Evolutionary conservation across 2,329 filamentous ascomycete genomes (phyloP).

Genomic region (Fusarium neocosmosporiellum): DNA sequence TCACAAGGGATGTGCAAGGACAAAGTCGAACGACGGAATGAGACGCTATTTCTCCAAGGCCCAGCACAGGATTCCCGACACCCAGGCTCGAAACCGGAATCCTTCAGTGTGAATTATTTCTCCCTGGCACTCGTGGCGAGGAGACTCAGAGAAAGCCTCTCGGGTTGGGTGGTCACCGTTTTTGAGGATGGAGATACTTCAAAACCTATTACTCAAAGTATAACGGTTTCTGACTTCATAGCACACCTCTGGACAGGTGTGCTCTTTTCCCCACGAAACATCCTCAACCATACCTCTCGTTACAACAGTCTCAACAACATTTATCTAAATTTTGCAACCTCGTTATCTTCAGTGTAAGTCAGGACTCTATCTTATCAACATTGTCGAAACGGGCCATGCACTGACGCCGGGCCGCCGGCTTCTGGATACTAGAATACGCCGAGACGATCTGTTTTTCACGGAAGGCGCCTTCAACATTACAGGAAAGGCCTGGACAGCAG

Average conservation of each 20-base stretch:
- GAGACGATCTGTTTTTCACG: not conserved
- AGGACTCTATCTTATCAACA: not conserved
- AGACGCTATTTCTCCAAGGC: not conserved
- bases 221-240: not conserved
- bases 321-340: not conserved
- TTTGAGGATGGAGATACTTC: not conserved
- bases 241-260: fast-evolving
- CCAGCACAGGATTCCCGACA: not conserved
- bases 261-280: not conserved
- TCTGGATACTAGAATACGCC: not conserved
- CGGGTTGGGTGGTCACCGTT: not conserved
- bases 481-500: not conserved
- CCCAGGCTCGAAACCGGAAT: not conserved
- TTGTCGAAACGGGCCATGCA: too few species aligned
- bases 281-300: not conserved
- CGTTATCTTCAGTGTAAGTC: not conserved
- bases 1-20: not conserved
- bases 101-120: not conserved
- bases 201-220: not conserved
- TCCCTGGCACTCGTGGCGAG: not conserved
- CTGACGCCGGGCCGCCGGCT: not conserved
- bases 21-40: not conserved
- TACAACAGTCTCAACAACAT: not conserved
- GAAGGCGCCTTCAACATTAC: not conserved
- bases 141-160: not conserved